phyloP scores from a whole-genome alignment of 495 filamentous ascomycete genomes.

The Penicillium angulare region DNA sequence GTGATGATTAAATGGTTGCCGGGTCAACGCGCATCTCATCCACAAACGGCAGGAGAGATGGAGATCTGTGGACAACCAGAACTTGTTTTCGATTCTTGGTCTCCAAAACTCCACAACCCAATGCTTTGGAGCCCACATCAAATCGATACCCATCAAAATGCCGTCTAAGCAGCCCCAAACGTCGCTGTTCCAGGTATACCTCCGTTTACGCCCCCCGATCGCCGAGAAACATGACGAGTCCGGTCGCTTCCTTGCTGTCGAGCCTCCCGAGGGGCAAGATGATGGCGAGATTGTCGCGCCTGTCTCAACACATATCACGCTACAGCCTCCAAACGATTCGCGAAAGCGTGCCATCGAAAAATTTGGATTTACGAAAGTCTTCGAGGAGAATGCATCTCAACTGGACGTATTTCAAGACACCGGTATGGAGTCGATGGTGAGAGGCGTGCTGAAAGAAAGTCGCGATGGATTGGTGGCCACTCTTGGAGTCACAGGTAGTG shows the following conservation, averaged over 20 bases:
- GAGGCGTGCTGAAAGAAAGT: slow-evolving; percentile 75
- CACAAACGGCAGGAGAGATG: slow-evolving; percentile 10
- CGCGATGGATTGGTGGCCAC: slow-evolving; percentile 90
- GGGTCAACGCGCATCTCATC: slow-evolving; percentile 10
- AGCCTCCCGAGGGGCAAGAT: slow-evolving; percentile 45
- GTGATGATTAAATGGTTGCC: slow-evolving; percentile 11
- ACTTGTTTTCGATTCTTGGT: slow-evolving; percentile 8
- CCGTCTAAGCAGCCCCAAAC: slow-evolving; percentile 46
- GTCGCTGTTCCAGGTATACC: slow-evolving; percentile 86
- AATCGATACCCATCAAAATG: slow-evolving; percentile 22
- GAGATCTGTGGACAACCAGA: slow-evolving; percentile 18
- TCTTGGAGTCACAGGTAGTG: slow-evolving; percentile 90
- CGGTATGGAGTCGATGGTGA: slow-evolving; percentile 69
- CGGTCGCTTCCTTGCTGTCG: slow-evolving; percentile 79
- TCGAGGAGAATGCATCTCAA: slow-evolving; percentile 80
- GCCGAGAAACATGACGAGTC: slow-evolving; percentile 32
- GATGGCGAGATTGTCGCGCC: slow-evolving; percentile 36
- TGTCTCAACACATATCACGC: slow-evolving; percentile 76
- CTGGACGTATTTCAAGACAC: slow-evolving; percentile 85
- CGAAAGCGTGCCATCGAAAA: slow-evolving; percentile 85
- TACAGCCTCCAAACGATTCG: slow-evolving; percentile 76
- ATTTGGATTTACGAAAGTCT: slow-evolving; percentile 92
- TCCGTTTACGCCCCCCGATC: slow-evolving; percentile 78
- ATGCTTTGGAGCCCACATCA: not conserved
- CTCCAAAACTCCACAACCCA: slow-evolving; percentile 14